Base-by-base conservation (phyloP, 441 rosid genomes). In the Populus hybrid region DNA sequence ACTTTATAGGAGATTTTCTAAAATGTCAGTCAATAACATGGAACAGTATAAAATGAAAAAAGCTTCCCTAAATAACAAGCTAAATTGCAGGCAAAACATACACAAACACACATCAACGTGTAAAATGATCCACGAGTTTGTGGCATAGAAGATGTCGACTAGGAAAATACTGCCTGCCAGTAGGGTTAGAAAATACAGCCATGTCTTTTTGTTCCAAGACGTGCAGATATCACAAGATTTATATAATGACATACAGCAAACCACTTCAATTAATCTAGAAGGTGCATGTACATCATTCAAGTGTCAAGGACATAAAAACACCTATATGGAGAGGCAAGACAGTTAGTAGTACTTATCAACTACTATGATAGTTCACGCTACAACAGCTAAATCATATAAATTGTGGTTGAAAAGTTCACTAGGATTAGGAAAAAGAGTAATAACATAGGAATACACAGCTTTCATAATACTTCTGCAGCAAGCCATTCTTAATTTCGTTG, bases 311-410 rank as follows among this genome's bases (percentile, higher is more conserved):
- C 66, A 8, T 32, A 4, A 53, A 68, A 72, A 67, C 32, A 42
- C 20, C 32, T 64, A 34, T 3, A 10, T 16, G 18, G 16, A 35
- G 23, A 64, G 50, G 8, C 53, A 26, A 50, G 71, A 46, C 35
- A 59, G 10, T 38, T 35, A 70, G 14, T 40, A 70, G 21, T 63
- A 21, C 30, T 61, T 34, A 53, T 30, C 40, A 68, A 68, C 11
- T 34, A 30, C 6, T 35, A 68, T 0, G 18, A n/a, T 8, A 23
- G 28, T 42, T 61, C 24, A 67, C 30, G 69, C 35, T 53, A 20
- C 68, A 36, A n/a, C 16, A n/a, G 12, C 26, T 23, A 20, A 18
- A 57, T 72, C 70, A 83, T 42, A 67, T 21, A 59, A 77, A 78
- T 36, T 42, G 80, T 28, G 38, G 64, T 65, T 23, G 74, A 36